These are phyloP conservation scores for Suillus luteus DNA, from an alignment of 768 basidiomycete genomes.

Conservation along the genomic window DNA sequence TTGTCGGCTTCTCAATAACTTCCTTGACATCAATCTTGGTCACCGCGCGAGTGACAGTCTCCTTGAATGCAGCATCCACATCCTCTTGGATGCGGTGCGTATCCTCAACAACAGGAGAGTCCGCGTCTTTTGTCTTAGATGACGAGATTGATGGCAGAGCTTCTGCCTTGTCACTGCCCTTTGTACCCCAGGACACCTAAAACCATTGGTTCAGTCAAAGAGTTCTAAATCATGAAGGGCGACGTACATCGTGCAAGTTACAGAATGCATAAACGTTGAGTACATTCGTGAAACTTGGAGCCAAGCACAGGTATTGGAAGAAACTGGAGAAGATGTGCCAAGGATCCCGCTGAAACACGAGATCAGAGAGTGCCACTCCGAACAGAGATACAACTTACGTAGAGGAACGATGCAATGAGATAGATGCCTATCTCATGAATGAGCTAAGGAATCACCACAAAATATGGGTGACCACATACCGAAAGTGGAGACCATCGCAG, in stretches of 20 bases:
- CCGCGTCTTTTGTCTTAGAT: constrained; percentile 74
- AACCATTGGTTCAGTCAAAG: constrained; percentile 8
- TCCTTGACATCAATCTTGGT: constrained; percentile 72
- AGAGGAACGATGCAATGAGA: constrained; percentile 80
- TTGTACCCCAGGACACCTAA: constrained; percentile 92
- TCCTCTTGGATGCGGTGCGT: constrained; percentile 82
- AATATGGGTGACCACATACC: constrained; percentile 44
- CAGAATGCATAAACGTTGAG: constrained; percentile 98
- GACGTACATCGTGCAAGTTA: constrained; percentile 84
- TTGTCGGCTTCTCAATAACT: constrained; percentile 71
- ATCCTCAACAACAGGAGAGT: constrained; percentile 82
- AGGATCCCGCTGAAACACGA: constrained; percentile 73
- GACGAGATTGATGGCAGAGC: constrained; percentile 88
- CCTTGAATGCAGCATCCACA: constrained; percentile 88
- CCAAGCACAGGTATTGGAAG: constrained; percentile 86
- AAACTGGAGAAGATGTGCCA: constrained; percentile 99
- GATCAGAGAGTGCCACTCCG: constrained; percentile 13
- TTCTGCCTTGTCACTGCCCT: constrained; percentile 93
- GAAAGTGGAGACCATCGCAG: constrained; percentile 86
- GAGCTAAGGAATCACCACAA: constrained; percentile 12
- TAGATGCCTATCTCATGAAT: constrained; percentile 60
- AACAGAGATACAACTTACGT: constrained; percentile 51
- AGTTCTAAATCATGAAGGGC: background rate
- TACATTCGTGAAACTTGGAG: constrained; percentile 93
- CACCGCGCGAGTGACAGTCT: constrained; percentile 85